Evolutionary conservation across 169 alveolate species (phyloP).

Genomic region (Theileria luwenshuni): DNA sequence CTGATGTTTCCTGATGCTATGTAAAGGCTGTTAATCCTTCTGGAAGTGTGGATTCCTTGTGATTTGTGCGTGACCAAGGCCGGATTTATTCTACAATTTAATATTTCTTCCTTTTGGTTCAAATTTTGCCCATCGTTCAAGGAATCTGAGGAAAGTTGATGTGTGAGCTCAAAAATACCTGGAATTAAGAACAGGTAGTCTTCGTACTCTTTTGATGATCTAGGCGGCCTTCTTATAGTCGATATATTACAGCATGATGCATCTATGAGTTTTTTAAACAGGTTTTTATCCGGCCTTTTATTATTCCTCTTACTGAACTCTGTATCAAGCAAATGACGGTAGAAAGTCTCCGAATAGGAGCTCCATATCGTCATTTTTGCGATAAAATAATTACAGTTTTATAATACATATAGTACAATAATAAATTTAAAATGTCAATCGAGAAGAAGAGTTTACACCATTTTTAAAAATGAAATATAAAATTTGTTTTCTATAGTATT

Average conservation of each 20-base stretch:
- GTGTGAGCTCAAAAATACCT: neutral
- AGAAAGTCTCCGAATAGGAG: conserved; percentile 31
- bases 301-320: neutral
- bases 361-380: conserved; percentile 22
- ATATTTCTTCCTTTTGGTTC: neutral
- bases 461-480: neutral
- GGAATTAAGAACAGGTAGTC: conserved; percentile 5
- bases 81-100: neutral
- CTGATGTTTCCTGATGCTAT: conserved; percentile 30
- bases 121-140: neutral
- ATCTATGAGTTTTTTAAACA: neutral
- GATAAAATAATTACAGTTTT: neutral
- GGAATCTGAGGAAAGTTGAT: conserved; percentile 4
- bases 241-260: conserved; percentile 10
- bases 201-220: neutral
- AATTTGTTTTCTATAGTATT: neutral
- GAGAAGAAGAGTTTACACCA: neutral
- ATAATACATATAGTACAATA: too few relatives aligned
- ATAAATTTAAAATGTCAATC: too few relatives aligned
- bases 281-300: neutral
- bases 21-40: conserved; percentile 33
- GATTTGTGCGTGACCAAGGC: conserved; percentile 19
- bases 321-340: neutral
- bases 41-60: conserved; percentile 10
- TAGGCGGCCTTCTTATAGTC: neutral